Evolutionary conservation across 2,329 filamentous ascomycete species (phyloP).

Genomic region (Curvularia spicifera): DNA sequence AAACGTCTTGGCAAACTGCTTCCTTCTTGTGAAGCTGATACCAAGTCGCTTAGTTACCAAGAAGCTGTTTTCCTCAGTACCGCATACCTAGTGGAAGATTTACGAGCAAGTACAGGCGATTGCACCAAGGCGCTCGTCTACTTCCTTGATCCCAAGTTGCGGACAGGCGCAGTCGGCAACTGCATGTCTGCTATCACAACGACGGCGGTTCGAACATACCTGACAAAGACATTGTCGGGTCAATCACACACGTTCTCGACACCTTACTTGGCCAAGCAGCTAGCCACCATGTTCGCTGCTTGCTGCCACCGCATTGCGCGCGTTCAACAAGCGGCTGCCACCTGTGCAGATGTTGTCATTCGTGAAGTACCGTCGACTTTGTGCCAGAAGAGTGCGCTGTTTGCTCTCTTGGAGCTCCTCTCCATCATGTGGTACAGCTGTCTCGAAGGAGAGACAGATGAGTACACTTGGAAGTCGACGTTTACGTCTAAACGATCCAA

Average conservation of each 20-base stretch:
- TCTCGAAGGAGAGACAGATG: slow-evolving; percentile 89
- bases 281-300: slow-evolving; percentile 81
- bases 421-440: slow-evolving; percentile 96
- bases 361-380: slow-evolving; percentile 84
- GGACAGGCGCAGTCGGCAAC: slow-evolving; percentile 64
- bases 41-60: slow-evolving; percentile 82
- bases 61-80: slow-evolving; percentile 93
- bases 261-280: slow-evolving; percentile 85
- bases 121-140: slow-evolving; percentile 90
- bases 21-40: slow-evolving; percentile 77
- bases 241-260: slow-evolving; percentile 82
- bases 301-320: slow-evolving; percentile 94
- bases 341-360: slow-evolving; percentile 85
- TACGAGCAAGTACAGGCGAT: slow-evolving; percentile 85
- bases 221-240: slow-evolving; percentile 75
- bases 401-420: slow-evolving; percentile 88
- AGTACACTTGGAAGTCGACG: slow-evolving; percentile 84
- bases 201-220: slow-evolving; percentile 79
- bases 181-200: slow-evolving; percentile 68
- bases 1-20: slow-evolving; percentile 75
- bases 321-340: slow-evolving; percentile 85
- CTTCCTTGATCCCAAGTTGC: slow-evolving; percentile 89
- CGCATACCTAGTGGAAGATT: slow-evolving; percentile 84
- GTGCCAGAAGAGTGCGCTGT: slow-evolving; percentile 87
- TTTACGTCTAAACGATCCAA: slow-evolving; percentile 79